phyloP scores from a whole-genome alignment of 1,139 yeast genomes.

The Blastobotrys elegans region DNA sequence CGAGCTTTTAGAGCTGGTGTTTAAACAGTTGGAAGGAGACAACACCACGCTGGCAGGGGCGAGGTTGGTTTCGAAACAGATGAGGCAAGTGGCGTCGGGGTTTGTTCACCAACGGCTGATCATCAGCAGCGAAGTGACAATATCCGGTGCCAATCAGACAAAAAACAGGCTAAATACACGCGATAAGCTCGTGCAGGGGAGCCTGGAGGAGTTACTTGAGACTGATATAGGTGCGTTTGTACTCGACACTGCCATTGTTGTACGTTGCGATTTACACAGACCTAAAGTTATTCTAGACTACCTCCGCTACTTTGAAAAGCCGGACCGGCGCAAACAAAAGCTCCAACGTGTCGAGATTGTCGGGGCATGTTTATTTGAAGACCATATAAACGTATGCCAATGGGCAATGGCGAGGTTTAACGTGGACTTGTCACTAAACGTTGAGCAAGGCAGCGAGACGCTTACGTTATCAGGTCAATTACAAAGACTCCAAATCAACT shows the following conservation, averaged over 20 bases:
- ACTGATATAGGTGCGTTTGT: not conserved
- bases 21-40: not conserved
- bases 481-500: not conserved
- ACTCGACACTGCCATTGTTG: not conserved
- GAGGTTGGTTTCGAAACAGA: not conserved
- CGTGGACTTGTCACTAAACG: not conserved
- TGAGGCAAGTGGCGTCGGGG: slow-evolving; percentile 2
- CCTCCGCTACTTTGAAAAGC: not conserved
- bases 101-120: not conserved
- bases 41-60: not conserved
- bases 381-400: not conserved
- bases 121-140: not conserved
- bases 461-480: not conserved
- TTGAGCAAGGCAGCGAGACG: not conserved
- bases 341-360: not conserved
- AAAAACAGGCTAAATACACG: not conserved
- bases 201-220: not conserved
- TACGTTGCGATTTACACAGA: not conserved
- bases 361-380: not conserved
- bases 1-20: slow-evolving; percentile 3
- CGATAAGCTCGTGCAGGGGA: not conserved
- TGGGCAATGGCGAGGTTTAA: not conserved
- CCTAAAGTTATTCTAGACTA: not conserved
- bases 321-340: no score
- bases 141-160: not conserved